Conservation (phyloP, 805 yeast species). For the Gaillardinia entomophila region DNA sequence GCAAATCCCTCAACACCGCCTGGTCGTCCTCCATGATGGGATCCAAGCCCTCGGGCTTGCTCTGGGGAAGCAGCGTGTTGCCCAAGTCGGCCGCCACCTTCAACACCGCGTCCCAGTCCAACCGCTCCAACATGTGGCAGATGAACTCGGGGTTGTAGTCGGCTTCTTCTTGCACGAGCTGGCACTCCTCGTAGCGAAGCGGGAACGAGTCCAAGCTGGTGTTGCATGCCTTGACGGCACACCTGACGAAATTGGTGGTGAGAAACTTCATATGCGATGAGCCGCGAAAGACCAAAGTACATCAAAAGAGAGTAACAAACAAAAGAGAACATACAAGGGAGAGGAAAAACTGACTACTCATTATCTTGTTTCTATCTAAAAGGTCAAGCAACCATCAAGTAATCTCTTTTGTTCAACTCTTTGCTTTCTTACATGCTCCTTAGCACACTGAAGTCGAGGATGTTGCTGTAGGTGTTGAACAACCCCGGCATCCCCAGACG, state of each 20-base stretch:
- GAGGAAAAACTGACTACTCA: too few relatives aligned
- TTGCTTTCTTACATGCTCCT: too few relatives aligned
- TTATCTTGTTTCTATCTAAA: too few relatives aligned
- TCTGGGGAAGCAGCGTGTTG: constrained; percentile 43
- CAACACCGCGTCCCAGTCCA: constrained; percentile 84
- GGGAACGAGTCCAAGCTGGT: constrained; percentile 76
- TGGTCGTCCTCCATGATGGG: constrained; percentile 47
- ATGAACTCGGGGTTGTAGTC: constrained; percentile 84
- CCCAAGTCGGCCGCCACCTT: constrained; percentile 68
- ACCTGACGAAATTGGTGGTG: constrained; percentile 94
- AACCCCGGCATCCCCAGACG: constrained; percentile 25
- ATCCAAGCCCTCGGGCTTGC: constrained; percentile 55
- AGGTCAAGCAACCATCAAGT: too few relatives aligned
- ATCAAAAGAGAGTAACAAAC: too few relatives aligned
- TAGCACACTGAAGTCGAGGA: constrained; percentile 14
- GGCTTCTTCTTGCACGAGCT: constrained; percentile 68
- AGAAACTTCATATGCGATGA: constrained; percentile 75
- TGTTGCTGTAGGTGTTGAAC: constrained; percentile 12
- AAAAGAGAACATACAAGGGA: too few relatives aligned
- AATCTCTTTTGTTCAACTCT: too few relatives aligned
- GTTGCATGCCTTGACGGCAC: constrained; percentile 82
- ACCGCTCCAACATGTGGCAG: constrained; percentile 65
- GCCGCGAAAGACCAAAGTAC: neutral
- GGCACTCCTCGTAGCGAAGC: constrained; percentile 59
- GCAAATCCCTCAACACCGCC: constrained; percentile 66